Evolutionary conservation across 2,329 filamentous ascomycete genomes (phyloP).

Genomic region (Hypoxylon rubiginosum): DNA sequence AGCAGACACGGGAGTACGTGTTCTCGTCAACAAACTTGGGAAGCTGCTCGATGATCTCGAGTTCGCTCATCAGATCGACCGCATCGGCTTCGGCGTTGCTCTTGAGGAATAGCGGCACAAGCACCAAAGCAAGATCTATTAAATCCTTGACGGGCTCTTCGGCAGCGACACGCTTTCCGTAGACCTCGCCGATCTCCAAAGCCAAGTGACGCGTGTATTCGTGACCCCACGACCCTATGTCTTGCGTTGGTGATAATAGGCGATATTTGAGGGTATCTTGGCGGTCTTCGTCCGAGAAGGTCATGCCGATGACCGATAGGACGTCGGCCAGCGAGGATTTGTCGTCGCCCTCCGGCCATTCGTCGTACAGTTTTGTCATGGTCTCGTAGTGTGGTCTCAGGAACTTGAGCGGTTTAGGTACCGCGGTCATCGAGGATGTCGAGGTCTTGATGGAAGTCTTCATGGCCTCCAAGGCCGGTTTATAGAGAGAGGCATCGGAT

Average conservation of each 20-base stretch:
- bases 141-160: conserved; percentile 89
- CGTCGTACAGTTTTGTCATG: conserved; percentile 87
- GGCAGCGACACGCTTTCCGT: conserved; percentile 85
- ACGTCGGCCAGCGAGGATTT: conserved; percentile 95
- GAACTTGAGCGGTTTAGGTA: conserved; percentile 98
- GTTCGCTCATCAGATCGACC: conserved; percentile 94
- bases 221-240: conserved; percentile 97
- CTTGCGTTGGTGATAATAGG: conserved; percentile 87
- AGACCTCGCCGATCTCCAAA: conserved; percentile 95
- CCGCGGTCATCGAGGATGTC: conserved; percentile 98
- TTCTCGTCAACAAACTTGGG: conserved; percentile 92
- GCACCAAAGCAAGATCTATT: conserved; percentile 82
- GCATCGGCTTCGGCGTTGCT: conserved; percentile 99
- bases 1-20: conserved; percentile 90
- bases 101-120: conserved; percentile 95
- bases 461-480: conserved; percentile 93
- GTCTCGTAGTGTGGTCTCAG: conserved; percentile 95
- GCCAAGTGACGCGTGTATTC: conserved; percentile 98
- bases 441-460: conserved; percentile 99
- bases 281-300: conserved; percentile 95
- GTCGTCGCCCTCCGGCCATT: conserved; percentile 86
- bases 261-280: conserved; percentile 97
- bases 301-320: conserved; percentile 98
- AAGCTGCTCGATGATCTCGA: conserved; percentile 96
- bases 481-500: conserved; percentile 87